Evolutionary conservation across 176 grass and related monocot genomes (phyloP).

Genomic region (Secale cereale): DNA sequence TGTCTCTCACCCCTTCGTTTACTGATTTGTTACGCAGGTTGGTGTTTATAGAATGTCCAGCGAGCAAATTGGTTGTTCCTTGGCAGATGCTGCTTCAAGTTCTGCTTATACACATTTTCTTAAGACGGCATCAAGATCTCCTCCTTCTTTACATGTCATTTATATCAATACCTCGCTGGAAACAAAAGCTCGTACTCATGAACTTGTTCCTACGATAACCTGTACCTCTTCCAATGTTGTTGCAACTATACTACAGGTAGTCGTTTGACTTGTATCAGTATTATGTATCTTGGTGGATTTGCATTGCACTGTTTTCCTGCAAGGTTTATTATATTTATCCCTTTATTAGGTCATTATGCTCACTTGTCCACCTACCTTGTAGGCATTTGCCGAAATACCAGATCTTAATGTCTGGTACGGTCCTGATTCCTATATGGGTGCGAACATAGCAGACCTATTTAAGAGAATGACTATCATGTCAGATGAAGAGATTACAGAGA

Average conservation of each 20-base stretch:
- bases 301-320: background rate
- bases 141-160: conserved; percentile 93
- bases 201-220: conserved; percentile 94
- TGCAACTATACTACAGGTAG: conserved; percentile 94
- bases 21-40: conserved; percentile 51
- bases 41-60: conserved; percentile 96
- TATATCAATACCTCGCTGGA: conserved; percentile 99
- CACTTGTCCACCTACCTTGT: conserved; percentile 9
- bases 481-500: conserved; percentile 86
- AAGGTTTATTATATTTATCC: conserved; percentile 19
- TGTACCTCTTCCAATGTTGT: conserved; percentile 99
- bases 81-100: conserved; percentile 95
- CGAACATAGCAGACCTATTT: conserved; percentile 90
- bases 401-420: conserved; percentile 92
- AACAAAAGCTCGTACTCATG: conserved; percentile 90
- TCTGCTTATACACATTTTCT: conserved; percentile 77
- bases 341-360: conserved; percentile 2
- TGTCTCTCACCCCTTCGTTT: background rate
- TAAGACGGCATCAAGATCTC: conserved; percentile 53
- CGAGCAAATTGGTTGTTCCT: conserved; percentile 89
- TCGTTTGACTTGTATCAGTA: background rate
- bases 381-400: conserved; percentile 93
- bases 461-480: conserved; percentile 80
- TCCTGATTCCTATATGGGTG: conserved; percentile 99
- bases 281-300: background rate